Evolutionary conservation across 1,139 yeast genomes (phyloP).

Genomic region (Suhomyces bolitotheri): DNA sequence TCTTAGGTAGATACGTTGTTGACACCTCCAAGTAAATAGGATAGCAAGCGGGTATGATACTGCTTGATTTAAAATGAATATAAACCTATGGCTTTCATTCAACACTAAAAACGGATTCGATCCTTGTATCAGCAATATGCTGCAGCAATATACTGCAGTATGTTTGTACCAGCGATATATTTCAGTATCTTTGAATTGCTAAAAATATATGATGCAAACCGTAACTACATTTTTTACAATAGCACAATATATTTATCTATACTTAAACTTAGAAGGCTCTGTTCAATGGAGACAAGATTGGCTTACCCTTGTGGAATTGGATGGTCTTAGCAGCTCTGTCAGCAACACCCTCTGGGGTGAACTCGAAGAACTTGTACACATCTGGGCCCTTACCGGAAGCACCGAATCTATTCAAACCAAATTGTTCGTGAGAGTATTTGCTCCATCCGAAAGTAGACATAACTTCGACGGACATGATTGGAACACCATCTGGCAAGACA

Average conservation of each 20-base stretch:
- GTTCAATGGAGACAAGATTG: conserved; percentile 73
- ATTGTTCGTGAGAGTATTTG: conserved; percentile 94
- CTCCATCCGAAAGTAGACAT: conserved; percentile 92
- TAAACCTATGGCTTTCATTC: too few species aligned
- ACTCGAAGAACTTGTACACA: conserved; percentile 81
- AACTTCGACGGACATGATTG: conserved; percentile 93
- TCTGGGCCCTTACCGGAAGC: conserved; percentile 91
- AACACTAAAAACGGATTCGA: too few species aligned
- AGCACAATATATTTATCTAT: conserved; percentile 4
- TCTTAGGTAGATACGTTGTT: conserved; percentile 76
- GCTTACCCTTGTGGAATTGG: conserved; percentile 79
- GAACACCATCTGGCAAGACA: conserved; percentile 93
- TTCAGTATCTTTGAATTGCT: too few species aligned
- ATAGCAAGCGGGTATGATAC: neutral
- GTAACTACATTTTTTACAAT: too few species aligned
- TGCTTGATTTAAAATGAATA: neutral
- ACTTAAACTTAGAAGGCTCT: conserved; percentile 57
- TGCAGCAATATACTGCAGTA: too few species aligned
- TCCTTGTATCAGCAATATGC: too few species aligned
- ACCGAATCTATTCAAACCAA: conserved; percentile 96
- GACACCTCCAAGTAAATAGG: conserved; percentile 57
- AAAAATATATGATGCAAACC: too few species aligned
- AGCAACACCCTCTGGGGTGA: conserved; percentile 93
- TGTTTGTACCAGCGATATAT: too few species aligned
- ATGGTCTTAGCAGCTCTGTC: conserved; percentile 79